Evolutionary conservation across 352 stramenopile genomes (phyloP), one percentile per base, ranked within the genome.

Genomic region (Phytopythium boreale): DNA sequence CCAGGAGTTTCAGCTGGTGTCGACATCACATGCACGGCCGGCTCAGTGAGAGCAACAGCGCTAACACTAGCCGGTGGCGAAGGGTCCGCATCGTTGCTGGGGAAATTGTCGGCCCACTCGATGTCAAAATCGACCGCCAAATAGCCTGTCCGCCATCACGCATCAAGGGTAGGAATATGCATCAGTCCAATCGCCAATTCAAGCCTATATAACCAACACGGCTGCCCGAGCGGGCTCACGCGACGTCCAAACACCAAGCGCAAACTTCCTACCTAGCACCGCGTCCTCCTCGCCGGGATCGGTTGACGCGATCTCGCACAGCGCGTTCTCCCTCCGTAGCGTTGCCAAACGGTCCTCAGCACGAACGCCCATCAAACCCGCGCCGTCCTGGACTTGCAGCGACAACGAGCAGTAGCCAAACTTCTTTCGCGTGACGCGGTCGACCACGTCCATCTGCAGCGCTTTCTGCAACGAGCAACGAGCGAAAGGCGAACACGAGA

Each of bases 401-500:
- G 66, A 55, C 14, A 85, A 17, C 2, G 36, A 59, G 39, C 72
- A 81, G 26, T 68, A 61, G 6, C 82, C 83, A 27, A 76, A 63
- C 34, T 77, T 77, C 24, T 65, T 78, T 14, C 79, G 61, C 1
- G 75, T 76, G 4, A 34, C 36, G 37, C 76, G 77, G 57, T 93
- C 82, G 31, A 90, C 79, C 59, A 93, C 79, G 29, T 93, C 84
- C 22, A 91, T 51, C 41, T 68, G 62, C 27, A 93, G 64, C 59
- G 85, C 56, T 59, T 69, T 67, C 75, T 86, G 60, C n/a, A 46
- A 53, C 24, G 1, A 6, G 6, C n/a, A 24, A 19, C 56, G 49
- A 60, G 2, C 49, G 24, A 15, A 4, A 36, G 9, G n/a, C n/a
- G n/a, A n/a, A n/a, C n/a, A n/a, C n/a, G n/a, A n/a, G n/a, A n/a